Conservation (phyloP, 1,284 basidiomycete species). For the Testicularia cyperi region DNA sequence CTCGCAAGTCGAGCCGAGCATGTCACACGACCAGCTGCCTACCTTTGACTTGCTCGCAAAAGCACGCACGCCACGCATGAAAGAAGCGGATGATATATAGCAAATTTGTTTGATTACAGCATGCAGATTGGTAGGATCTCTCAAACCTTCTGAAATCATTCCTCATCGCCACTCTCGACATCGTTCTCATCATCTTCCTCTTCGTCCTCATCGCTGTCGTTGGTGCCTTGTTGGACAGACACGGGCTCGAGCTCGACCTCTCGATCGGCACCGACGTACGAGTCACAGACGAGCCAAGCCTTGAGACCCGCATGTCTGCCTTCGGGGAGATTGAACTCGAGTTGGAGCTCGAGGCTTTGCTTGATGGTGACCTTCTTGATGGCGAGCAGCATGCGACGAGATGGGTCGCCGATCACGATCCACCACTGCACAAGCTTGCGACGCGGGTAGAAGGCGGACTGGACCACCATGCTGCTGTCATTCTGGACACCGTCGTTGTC, state of each 20-base stretch:
- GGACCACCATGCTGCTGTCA: constrained; percentile 71
- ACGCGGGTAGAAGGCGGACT: constrained; percentile 86
- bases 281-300: constrained; percentile 89
- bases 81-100: too few relatives aligned
- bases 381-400: constrained; percentile 73
- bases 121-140: too few relatives aligned
- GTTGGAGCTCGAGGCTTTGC: constrained; percentile 69
- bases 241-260: constrained; percentile 46
- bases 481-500: constrained; percentile 64
- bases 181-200: constrained; percentile 40
- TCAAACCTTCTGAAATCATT: too few relatives aligned
- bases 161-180: constrained; percentile 4
- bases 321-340: constrained; percentile 76
- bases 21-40: too few relatives aligned
- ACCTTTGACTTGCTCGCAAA: too few relatives aligned
- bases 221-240: constrained; percentile 46
- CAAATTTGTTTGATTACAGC: too few relatives aligned
- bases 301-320: constrained; percentile 77
- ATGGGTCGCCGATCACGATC: constrained; percentile 84
- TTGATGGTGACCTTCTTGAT: constrained; percentile 94
- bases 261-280: constrained; percentile 65
- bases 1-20: too few relatives aligned
- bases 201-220: constrained; percentile 43
- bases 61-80: too few relatives aligned
- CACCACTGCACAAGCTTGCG: constrained; percentile 96